Percentiles rank a stretch among this genome's conserved stretches.
phyloP scores from a whole-genome alignment of 2,329 filamentous ascomycete genomes.

The Diaporthe citriasiana region DNA sequence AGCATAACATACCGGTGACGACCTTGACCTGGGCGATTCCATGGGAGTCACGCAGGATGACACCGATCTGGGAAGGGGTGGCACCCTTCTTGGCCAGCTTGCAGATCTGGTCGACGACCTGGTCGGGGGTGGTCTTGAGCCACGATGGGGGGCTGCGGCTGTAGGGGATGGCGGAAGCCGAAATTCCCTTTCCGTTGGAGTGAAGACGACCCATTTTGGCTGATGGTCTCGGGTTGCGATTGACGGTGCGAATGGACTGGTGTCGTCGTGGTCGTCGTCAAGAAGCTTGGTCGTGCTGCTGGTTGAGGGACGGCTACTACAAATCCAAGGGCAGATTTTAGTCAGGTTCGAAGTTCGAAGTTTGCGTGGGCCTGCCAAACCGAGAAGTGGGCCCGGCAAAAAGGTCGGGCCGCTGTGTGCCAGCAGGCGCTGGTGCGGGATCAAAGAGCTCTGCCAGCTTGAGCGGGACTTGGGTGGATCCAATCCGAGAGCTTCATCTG shows the following conservation, averaged over 20 bases:
- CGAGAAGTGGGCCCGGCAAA: not conserved
- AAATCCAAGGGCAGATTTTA: conserved; percentile 29
- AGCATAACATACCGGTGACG: conserved; percentile 83
- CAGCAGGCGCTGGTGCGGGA: not conserved
- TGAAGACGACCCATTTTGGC: conserved; percentile 96
- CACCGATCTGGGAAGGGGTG: conserved; percentile 98
- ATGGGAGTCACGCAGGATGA: conserved; percentile 97
- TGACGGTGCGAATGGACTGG: conserved; percentile 43
- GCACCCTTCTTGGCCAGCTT: conserved; percentile 99
- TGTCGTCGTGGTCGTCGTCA: conserved; percentile 46
- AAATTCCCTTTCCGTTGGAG: conserved; percentile 99
- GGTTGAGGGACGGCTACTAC: conserved; percentile 36
- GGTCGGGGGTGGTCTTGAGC: conserved; percentile 98
- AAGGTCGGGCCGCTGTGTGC: conserved; percentile 1
- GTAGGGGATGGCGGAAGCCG: conserved; percentile 95
- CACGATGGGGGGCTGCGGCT: conserved; percentile 92
- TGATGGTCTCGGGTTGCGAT: conserved; percentile 55
- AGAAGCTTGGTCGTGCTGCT: conserved; percentile 41
- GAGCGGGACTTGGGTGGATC: not conserved
- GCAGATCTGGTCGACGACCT: conserved; percentile 99
- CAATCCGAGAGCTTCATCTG: not conserved
- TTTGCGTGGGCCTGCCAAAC: conserved; percentile 33
- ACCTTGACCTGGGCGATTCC: conserved; percentile 98
- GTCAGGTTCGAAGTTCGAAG: conserved; percentile 5
- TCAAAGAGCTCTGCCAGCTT: conserved; percentile 3